phyloP scores from a whole-genome alignment of 148 eudicot species.

The Chenopodium berlandieri region DNA sequence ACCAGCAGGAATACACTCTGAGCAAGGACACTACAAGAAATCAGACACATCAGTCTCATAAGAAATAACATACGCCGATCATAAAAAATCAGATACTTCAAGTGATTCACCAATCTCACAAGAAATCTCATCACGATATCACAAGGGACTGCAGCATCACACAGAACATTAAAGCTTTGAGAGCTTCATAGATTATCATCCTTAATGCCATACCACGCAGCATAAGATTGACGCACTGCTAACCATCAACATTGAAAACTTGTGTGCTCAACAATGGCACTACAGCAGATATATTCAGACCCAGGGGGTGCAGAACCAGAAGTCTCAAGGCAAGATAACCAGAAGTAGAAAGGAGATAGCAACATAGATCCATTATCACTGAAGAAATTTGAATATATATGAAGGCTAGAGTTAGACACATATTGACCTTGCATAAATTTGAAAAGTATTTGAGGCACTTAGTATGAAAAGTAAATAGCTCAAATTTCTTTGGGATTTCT shows the following conservation, averaged over 20 bases:
- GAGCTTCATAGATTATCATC: not conserved
- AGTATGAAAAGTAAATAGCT: not conserved
- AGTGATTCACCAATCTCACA: not conserved
- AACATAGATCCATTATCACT: not conserved
- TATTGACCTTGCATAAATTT: not conserved
- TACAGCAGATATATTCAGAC: not conserved
- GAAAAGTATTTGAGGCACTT: too few relatives aligned
- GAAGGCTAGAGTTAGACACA: not conserved
- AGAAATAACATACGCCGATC: not conserved
- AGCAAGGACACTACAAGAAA: not conserved
- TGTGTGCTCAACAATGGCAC: not conserved
- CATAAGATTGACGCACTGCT: not conserved
- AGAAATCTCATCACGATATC: not conserved
- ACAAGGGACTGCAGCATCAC: not conserved
- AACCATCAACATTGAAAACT: too few relatives aligned
- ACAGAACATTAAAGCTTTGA: not conserved
- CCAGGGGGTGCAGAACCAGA: not conserved
- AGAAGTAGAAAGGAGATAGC: not conserved
- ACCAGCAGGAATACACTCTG: not conserved
- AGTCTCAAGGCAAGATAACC: not conserved
- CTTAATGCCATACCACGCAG: not conserved
- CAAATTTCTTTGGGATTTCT: not conserved
- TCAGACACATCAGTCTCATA: not conserved
- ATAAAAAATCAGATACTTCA: too few relatives aligned
- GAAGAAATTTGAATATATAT: not conserved